Base-by-base conservation (phyloP, 2,329 filamentous ascomycete species). In the Mycocentrospora acerina region DNA sequence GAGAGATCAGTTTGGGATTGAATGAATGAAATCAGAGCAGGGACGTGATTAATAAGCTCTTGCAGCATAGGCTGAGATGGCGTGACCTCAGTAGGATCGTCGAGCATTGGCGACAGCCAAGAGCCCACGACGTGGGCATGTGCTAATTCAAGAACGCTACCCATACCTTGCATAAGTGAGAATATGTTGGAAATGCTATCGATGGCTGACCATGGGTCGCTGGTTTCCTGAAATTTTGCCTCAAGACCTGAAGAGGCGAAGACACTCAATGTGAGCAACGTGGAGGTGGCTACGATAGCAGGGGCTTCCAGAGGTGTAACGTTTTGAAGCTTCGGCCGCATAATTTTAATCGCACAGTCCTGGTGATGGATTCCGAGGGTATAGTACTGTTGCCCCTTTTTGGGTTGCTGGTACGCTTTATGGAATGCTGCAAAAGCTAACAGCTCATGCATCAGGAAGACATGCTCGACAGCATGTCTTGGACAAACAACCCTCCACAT, bases 361-460 rank as follows among this genome's bases (percentile, higher is more conserved):
- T 68, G 64, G 27, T 68, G 66, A 36, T 67, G 60, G 17, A 60
- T 59, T 4, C 60, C 60, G n/a, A 63, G 53, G 7, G 57, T 51
- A 16, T 62, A 64, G 42, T 64, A 67, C 17, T 55, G 41, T 24
- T 35, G 31, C 19, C 52, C 44, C 32, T 57, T 42, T 2, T 58
- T 57, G 2, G 48, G 55, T 7, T 62, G 37, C n/a, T 60, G 39
- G 29, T 62, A 52, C 4, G 62, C 66, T 29, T 67, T 58, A 37
- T 71, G 65, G 12, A 68, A 53, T 11, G 70, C 66, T 1, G 71
- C 57, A 22, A 68, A 62, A 5, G 71, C 68, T 9, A 73, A 47
- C 3, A 73, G 56, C 9, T 70, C 65, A 38, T 73, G 66, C 46
- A 74, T 60, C 0, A 73, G 48, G 27, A 68, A 72, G 0, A 48